These are phyloP conservation scores for Buxus sempervirens DNA, from an alignment of 164 flowering plant genomes.

Conservation along the genomic window DNA sequence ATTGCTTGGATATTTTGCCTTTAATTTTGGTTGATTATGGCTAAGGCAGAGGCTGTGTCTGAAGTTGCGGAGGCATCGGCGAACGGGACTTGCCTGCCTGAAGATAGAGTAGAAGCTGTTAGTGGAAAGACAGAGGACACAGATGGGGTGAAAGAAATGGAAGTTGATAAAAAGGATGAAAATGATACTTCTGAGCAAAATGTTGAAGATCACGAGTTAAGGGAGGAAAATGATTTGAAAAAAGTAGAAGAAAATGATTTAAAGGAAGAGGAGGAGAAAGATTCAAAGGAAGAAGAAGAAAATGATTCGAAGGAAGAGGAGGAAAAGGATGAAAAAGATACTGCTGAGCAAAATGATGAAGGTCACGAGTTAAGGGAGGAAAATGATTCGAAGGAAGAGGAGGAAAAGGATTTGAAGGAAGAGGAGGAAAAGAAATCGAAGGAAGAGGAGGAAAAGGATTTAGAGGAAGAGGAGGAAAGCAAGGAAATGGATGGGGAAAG, in stretches of 20 bases:
- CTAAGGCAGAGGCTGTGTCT: conserved; percentile 13
- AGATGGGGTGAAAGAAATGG: conserved; percentile 8
- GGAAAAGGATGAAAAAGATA: background rate
- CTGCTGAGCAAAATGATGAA: background rate
- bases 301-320: background rate
- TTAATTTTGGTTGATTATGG: conserved; percentile 12
- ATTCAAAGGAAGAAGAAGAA: background rate
- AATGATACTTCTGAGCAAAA: conserved; percentile 1
- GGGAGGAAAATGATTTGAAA: background rate
- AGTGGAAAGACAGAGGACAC: conserved; percentile 1
- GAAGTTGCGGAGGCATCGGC: conserved; percentile 8
- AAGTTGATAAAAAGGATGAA: conserved; percentile 11
- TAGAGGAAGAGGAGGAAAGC: background rate
- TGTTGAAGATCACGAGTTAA: background rate
- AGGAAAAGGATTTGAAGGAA: no score
- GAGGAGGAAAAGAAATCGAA: no score
- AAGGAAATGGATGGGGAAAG: background rate
- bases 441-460: background rate
- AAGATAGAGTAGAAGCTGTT: conserved; percentile 4
- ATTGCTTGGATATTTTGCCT: background rate
- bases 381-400: no score
- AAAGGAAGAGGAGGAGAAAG: no score
- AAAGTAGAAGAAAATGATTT: no score
- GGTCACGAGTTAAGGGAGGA: conserved; percentile 13
- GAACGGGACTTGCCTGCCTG: conserved; percentile 9